Evolutionary conservation across 192 early-diverging fungal genomes (phyloP).

Genomic region (Backusella tarrabulga): DNA sequence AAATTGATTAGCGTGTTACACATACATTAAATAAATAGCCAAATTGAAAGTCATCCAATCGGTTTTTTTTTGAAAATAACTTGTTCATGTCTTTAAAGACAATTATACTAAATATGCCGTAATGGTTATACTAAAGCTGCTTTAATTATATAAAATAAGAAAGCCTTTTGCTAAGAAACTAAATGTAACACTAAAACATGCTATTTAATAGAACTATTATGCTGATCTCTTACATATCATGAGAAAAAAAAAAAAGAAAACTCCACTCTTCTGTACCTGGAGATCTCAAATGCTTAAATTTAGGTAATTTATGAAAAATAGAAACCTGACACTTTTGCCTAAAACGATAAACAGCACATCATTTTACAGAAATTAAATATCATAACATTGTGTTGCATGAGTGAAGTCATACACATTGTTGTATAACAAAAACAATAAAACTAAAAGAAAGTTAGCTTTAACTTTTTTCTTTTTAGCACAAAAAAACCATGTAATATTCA

Average conservation of each 20-base stretch:
- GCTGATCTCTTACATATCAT: too few relatives aligned
- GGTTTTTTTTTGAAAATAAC: background rate
- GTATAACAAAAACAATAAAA: background rate
- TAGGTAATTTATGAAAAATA: background rate
- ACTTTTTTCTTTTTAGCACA: background rate
- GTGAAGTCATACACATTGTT: background rate
- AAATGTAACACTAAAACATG: background rate
- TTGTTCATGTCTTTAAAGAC: background rate
- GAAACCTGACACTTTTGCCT: background rate
- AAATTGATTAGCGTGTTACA: background rate
- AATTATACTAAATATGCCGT: background rate
- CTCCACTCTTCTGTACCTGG: background rate
- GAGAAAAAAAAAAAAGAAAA: background rate
- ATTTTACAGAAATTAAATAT: background rate
- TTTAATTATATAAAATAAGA: background rate
- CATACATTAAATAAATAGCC: background rate
- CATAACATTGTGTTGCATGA: background rate
- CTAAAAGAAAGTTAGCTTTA: background rate
- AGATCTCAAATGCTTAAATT: background rate
- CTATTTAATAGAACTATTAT: too few relatives aligned
- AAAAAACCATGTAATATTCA: background rate
- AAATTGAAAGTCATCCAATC: slow-evolving; percentile 1
- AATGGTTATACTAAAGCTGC: background rate
- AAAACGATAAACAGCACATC: background rate
- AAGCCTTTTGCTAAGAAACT: background rate